Evolutionary conservation across 176 grass and related monocot species (phyloP).

Genomic region (Phoenix roebelenii): DNA sequence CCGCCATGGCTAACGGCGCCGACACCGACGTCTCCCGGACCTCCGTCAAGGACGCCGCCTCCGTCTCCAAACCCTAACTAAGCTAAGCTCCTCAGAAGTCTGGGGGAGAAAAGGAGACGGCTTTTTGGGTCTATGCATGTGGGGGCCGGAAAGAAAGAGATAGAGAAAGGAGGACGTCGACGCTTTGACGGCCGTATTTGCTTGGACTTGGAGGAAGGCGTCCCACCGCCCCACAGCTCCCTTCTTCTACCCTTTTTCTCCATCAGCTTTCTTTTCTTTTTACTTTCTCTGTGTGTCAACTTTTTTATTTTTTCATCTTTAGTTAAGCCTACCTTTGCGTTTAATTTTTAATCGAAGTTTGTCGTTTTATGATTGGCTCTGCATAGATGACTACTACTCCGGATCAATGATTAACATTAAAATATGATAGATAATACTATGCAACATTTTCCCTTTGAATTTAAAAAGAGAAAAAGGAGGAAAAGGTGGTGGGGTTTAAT

Average conservation of each 20-base stretch:
- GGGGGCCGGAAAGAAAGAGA: no score
- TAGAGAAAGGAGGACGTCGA: no score
- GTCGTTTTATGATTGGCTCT: conserved; percentile 24
- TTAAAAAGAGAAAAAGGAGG: background rate
- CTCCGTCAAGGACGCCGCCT: conserved; percentile 14
- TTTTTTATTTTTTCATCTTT: conserved; percentile 23
- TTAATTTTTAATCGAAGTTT: conserved; percentile 26
- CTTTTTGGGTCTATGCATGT: no score
- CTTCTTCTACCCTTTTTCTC: no score
- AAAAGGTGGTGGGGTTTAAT: background rate
- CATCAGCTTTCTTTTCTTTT: conserved; percentile 18
- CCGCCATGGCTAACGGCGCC: conserved; percentile 24
- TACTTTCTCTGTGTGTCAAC: background rate
- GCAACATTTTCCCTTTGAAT: background rate
- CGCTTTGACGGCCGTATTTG: no score
- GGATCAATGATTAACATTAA: background rate
- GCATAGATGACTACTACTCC: background rate
- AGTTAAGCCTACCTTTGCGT: conserved; percentile 10
- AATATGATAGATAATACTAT: background rate
- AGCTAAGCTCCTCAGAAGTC: background rate
- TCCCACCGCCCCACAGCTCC: no score
- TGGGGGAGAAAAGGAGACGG: background rate
- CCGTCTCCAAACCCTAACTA: conserved; percentile 2
- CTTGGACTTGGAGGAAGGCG: no score
- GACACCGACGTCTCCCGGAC: background rate